Evolutionary conservation across 1,139 yeast genomes (phyloP), one percentile per base, ranked within the genome.

Genomic region (Oligophagozyma castellii): DNA sequence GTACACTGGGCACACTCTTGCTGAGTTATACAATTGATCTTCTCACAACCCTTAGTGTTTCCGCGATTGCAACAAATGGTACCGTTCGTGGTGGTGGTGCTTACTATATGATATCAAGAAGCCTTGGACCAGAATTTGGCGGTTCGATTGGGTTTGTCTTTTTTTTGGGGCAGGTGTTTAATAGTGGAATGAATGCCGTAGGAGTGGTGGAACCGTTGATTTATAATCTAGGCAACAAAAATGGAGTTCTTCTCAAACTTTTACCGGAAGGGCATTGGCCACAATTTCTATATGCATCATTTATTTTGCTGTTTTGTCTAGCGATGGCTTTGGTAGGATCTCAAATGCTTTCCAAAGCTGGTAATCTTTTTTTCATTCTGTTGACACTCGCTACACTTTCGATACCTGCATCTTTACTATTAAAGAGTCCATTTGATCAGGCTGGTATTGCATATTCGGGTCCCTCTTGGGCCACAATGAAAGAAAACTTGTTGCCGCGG

Each of bases 1-100:
- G 89, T 2, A 60, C 81, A 0, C 44, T 78, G 13, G 57, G 67
- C 2, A 52, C 78, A 14, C 53, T 78, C 19, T 29, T 72, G 1
- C 49, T 77, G 51, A 74, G 84, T 24, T 78, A 76, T 44, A 46
- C 68, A 12, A 76, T 78, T 31, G 70, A 78, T 46, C 57, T 73
- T 7, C 58, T 78, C 33, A 78, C 92, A 0, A 77, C 83, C 0
- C 50, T 78, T 42, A 74, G 84, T 22, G 67, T 78, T 34, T 71
- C 81, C 37, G 89, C 89, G 3, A 78, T 78, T 33, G 76, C 84
- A 2, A 78, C 92, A 3, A 78, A 78, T 48, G 92, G 92, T 16
- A 76, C 81, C 0, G 89, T 78, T 8, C 66, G 75, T 44, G 89
- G 89, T 15, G 92, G 92, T 11, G 92, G 92, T 18, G 86, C 89